Evolutionary conservation across 345 rosid species (phyloP), one percentile per base, ranked within the genome.

Genomic region (Rhizophora apiculata): DNA sequence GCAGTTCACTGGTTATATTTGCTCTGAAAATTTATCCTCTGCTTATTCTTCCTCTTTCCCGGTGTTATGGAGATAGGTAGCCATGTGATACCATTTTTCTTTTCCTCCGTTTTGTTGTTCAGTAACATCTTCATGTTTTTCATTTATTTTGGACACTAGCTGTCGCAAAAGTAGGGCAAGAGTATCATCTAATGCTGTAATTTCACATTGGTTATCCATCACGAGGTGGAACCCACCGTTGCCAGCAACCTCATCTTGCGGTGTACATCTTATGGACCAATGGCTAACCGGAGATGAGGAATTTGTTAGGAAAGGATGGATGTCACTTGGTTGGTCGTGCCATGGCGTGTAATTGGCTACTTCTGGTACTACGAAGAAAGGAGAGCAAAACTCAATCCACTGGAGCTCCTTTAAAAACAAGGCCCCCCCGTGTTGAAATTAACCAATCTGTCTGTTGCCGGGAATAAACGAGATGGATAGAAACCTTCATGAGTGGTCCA

Each of bases 221-320:
- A 59, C 48, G 72, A 80, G 65, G 80, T 79, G 57, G 83, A 87
- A 73, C 76, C 74, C 20, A 55, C 60, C n/a, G 60, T 58, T 31
- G 81, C 80, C 61, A 69, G 72, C 29, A 54, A 43, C 18, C 64
- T 85, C 59, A 74, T 88, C 58, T 73, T 82, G 6, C 69, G 72
- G n/a, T 92, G 90, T 68, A 70, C 65, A 15, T 65, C 60, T 68
- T 72, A 75, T 46, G 69, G 70, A 54, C 81, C 86, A 20, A 74
- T 73, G 31, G 69, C 86, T 26, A 86, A 80, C 70, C 87, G 91
- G 97, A 86, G 74, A 77, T 80, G 87, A 87, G 92, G 90, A 74
- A 72, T 74, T 31, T 86, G 86, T 86, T 79, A 78, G 69, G 82
- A 82, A 72, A 87, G 82, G 31, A 61, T 74, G 16, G 64, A 78